Conservation (phyloP, 83 land plant species). For the Isoetes engelmannii region DNA sequence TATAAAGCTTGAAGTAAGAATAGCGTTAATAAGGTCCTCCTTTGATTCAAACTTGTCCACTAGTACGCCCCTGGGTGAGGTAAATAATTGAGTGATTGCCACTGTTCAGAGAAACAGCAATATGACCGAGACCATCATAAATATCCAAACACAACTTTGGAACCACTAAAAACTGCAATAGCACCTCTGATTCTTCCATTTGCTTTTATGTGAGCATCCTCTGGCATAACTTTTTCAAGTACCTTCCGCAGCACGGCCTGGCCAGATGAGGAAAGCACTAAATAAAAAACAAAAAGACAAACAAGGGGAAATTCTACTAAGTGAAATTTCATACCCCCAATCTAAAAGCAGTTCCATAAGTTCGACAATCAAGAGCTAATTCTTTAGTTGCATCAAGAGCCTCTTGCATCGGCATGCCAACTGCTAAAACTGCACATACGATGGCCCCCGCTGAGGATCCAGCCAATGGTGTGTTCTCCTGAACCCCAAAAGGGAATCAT, state of each 20-base stretch:
- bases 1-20: constrained; percentile 87
- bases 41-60: constrained; percentile 88
- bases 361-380: constrained; percentile 80
- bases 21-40: constrained; percentile 82
- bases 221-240: constrained; percentile 70
- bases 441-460: constrained; percentile 98
- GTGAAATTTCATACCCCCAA: constrained; percentile 58
- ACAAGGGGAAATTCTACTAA: constrained; percentile 1
- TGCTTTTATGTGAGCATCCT: constrained; percentile 65
- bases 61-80: constrained; percentile 79
- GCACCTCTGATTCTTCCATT: constrained; percentile 89
- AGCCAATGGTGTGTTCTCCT: constrained; percentile 95
- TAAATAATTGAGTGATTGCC: constrained; percentile 84
- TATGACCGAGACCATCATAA: neutral
- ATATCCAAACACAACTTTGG: neutral
- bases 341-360: constrained; percentile 84
- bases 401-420: constrained; percentile 73
- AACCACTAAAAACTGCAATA: neutral
- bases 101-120: constrained; percentile 41
- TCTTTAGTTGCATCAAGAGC: constrained; percentile 69
- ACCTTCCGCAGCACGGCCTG: constrained; percentile 78
- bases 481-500: constrained; percentile 7
- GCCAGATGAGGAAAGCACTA: neutral
- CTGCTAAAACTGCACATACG: constrained; percentile 87
- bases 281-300: neutral